A percentile compares a stretch with the other conserved stretches of the same genome.
phyloP scores from a whole-genome alignment of 306 rosid genomes.

The Cyclanthera cordifolia region DNA sequence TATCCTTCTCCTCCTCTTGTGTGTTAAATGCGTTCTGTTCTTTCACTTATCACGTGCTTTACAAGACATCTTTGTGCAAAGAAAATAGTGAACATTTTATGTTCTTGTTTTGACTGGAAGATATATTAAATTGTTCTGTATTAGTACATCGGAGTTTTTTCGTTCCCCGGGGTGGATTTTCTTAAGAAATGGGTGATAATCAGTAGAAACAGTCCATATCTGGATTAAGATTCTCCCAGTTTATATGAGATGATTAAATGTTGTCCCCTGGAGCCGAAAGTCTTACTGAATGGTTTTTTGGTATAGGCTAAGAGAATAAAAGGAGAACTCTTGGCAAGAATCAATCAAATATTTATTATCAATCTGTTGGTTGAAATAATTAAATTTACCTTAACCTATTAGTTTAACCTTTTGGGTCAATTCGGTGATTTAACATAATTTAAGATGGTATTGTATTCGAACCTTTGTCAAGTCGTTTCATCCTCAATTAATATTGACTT shows the following conservation, averaged over 20 bases:
- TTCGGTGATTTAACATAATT: too few species aligned
- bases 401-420: too few species aligned
- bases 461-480: too few species aligned
- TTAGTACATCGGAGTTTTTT: background rate
- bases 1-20: background rate
- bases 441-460: too few species aligned
- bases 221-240: background rate
- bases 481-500: too few species aligned
- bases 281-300: background rate
- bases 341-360: too few species aligned
- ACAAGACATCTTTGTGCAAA: background rate
- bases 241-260: background rate
- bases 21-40: background rate
- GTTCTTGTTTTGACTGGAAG: background rate
- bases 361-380: too few species aligned
- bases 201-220: background rate
- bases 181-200: background rate
- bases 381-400: too few species aligned
- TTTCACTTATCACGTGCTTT: background rate
- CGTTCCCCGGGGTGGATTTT: background rate
- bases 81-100: background rate
- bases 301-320: background rate
- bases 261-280: background rate
- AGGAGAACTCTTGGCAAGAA: background rate
- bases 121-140: background rate